These are phyloP conservation scores for Colletotrichum coccodes DNA, from an alignment of 2,329 filamentous ascomycete genomes.

Conservation along the genomic window DNA sequence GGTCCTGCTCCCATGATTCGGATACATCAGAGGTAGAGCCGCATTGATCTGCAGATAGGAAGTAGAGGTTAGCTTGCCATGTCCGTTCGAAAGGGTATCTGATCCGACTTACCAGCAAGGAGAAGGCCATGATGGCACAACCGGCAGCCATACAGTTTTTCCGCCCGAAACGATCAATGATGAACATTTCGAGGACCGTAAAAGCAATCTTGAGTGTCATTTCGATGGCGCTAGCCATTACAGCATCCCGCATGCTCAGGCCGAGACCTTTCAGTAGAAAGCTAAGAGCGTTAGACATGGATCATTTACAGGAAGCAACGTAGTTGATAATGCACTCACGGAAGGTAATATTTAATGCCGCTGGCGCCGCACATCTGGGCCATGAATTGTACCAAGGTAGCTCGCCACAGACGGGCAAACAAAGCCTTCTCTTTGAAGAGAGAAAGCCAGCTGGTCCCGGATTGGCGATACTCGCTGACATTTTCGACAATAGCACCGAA, in stretches of 20 bases:
- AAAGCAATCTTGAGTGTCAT: conserved; percentile 67
- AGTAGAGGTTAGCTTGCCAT: background rate
- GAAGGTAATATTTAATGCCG: conserved; percentile 70
- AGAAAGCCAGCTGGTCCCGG: conserved; percentile 51
- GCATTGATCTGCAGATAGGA: conserved; percentile 59
- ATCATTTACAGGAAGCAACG: too few species aligned
- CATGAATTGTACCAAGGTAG: conserved; percentile 67
- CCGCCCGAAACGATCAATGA: conserved; percentile 64
- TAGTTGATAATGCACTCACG: too few species aligned
- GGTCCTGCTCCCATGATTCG: conserved; percentile 56
- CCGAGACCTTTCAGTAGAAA: conserved; percentile 62
- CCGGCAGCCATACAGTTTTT: conserved; percentile 59
- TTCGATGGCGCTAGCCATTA: conserved; percentile 66
- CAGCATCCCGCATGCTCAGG: conserved; percentile 54
- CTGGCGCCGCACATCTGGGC: conserved; percentile 69
- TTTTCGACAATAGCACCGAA: conserved; percentile 58
- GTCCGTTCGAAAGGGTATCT: background rate
- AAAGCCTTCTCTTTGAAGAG: conserved; percentile 60
- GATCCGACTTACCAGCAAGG: conserved; percentile 57
- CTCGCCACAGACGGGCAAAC: conserved; percentile 65
- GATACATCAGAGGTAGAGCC: conserved; percentile 60
- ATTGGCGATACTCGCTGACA: conserved; percentile 49
- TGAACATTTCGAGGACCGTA: conserved; percentile 64
- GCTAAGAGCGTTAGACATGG: too few species aligned
- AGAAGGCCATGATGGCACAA: conserved; percentile 61